Evolutionary conservation across 1,139 yeast species (phyloP).

Genomic region (Taiozyma sp.): DNA sequence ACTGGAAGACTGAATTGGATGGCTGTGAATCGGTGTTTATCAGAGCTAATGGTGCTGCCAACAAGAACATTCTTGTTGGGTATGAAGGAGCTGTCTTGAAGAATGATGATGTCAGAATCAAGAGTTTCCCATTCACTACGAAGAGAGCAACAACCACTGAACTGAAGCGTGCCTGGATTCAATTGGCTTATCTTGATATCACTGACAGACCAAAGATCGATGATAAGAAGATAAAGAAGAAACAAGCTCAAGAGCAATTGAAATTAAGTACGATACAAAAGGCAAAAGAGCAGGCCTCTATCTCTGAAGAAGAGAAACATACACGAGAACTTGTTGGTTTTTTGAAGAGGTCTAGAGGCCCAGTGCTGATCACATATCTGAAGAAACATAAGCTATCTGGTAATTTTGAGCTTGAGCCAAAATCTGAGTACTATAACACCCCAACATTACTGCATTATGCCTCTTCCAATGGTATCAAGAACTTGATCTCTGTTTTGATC

Average conservation of each 20-base stretch:
- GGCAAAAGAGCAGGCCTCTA: constrained; percentile 19
- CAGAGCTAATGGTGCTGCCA: constrained; percentile 76
- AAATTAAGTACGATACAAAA: constrained; percentile 15
- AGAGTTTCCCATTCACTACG: constrained; percentile 82
- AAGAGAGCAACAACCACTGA: constrained; percentile 83
- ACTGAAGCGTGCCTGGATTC: constrained; percentile 80
- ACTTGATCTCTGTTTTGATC: constrained; percentile 64
- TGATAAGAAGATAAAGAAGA: constrained; percentile 18
- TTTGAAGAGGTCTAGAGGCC: constrained; percentile 74
- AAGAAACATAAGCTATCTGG: constrained; percentile 51
- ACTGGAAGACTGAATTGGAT: constrained; percentile 60
- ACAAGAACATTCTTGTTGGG: constrained; percentile 61
- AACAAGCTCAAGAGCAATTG: constrained; percentile 25
- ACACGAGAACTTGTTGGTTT: constrained; percentile 54
- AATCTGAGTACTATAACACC: constrained; percentile 41
- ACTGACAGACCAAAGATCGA: constrained; percentile 48
- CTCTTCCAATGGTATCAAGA: constrained; percentile 59
- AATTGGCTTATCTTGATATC: constrained; percentile 56
- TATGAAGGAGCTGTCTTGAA: constrained; percentile 51
- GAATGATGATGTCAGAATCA: constrained; percentile 52
- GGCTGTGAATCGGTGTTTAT: constrained; percentile 70
- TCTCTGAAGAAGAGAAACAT: constrained; percentile 39
- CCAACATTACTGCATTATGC: constrained; percentile 85
- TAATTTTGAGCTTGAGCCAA: constrained; percentile 53
- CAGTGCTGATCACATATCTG: constrained; percentile 61